phyloP scores from a whole-genome alignment of 1,139 yeast genomes.

The Taphrina flavorubra region DNA sequence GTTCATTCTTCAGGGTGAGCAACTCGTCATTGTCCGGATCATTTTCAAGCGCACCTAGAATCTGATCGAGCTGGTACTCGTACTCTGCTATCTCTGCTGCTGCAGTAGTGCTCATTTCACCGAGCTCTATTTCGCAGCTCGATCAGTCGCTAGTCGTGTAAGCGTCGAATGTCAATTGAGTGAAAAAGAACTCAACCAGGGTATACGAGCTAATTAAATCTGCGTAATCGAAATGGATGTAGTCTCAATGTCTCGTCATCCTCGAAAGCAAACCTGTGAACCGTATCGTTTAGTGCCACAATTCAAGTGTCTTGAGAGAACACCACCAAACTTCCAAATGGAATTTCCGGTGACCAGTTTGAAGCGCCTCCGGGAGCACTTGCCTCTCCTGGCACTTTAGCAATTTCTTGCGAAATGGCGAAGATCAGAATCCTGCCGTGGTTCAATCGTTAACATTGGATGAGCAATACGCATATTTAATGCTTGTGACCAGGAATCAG shows the following conservation, averaged over 20 bases:
- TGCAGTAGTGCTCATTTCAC: conserved; percentile 6
- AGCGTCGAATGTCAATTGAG: background rate
- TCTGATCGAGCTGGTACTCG: conserved; percentile 50
- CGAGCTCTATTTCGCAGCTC: background rate
- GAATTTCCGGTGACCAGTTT: too few species aligned
- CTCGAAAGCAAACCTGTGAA: too few species aligned
- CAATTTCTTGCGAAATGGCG: too few species aligned
- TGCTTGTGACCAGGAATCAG: too few species aligned
- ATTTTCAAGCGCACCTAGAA: conserved; percentile 49
- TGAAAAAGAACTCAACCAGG: background rate
- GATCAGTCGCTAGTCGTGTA: conserved; percentile 1
- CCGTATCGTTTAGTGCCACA: background rate
- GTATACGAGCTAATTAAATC: background rate
- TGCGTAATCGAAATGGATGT: too few species aligned
- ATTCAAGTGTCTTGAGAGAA: background rate
- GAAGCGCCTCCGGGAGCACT: background rate
- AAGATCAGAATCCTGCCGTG: too few species aligned
- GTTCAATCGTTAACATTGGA: background rate
- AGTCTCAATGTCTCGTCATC: too few species aligned
- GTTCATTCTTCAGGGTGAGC: conserved; percentile 50
- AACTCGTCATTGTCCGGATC: conserved; percentile 52
- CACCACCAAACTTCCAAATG: too few species aligned
- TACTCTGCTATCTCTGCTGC: conserved; percentile 51
- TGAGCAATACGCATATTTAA: background rate
- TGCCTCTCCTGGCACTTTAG: too few species aligned